Evolutionary conservation across 2,329 filamentous ascomycete species (phyloP), one percentile per base, ranked within the genome.

Genomic region (Xylariaceae sp.): DNA sequence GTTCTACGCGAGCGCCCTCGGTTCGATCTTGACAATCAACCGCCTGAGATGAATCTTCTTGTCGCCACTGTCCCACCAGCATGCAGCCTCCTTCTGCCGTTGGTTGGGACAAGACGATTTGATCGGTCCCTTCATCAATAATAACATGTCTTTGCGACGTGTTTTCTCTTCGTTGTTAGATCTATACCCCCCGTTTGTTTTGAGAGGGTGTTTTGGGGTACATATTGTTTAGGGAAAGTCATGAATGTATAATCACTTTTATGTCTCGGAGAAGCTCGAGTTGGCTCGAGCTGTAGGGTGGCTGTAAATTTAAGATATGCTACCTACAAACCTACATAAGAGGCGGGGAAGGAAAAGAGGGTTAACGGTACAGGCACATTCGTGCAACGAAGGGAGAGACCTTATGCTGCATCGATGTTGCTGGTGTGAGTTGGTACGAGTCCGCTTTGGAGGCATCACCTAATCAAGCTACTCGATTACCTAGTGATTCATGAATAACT

Each of bases 161-260:
- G 66, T 67, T 67, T 73, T 74, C 66, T 63, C 70, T 73, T 74
- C 70, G 66, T 69, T 69, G 61, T 69, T 70, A 67, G 68, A 72
- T 72, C 64, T 72, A 74, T 77, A 78, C 75, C 75, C 60, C 75
- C 58, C 64, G 65, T 67, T 69, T 69, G 66, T 63, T 61, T 62
- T 65, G 39, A 57, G 61, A 60, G 65, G 69, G 69, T 69, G 67
- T 73, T 72, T 68, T 40, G 56, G 64, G 56, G 64, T 52, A 55
- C 55, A 65, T 67, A 68, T 58, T 63, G 63, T 52, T 65, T 61
- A 69, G 69, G 70, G 68, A 71, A 69, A 67, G 64, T 59, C 55
- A 58, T 61, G 65, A 65, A 55, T 56, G 58, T 66, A 60, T 70
- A 66, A 64, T 68, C n/a, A n/a, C n/a, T n/a, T n/a, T n/a, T n/a